phyloP scores from a whole-genome alignment of 306 rosid genomes.

The Hippophae rhamnoides region DNA sequence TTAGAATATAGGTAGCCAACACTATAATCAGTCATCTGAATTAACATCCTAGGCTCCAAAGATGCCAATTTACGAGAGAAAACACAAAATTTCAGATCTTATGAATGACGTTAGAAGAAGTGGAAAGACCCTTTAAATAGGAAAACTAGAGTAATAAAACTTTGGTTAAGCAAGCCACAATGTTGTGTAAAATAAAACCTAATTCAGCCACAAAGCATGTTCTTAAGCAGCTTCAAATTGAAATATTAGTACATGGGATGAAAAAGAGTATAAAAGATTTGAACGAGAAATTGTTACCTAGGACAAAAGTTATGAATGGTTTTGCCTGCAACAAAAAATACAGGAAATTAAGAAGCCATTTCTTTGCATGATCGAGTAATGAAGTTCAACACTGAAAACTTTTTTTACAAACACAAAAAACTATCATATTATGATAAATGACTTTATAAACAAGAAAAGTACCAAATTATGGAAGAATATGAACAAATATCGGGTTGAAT shows the following conservation, averaged over 20 bases:
- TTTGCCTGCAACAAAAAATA: conserved; percentile 47
- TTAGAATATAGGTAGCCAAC: too few species aligned
- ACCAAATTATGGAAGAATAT: too few species aligned
- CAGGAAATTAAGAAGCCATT: conserved; percentile 17
- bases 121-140: not conserved
- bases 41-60: too few species aligned
- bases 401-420: not conserved
- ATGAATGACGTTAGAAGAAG: too few species aligned
- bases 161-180: too few species aligned
- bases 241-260: not conserved
- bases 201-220: not conserved
- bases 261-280: not conserved
- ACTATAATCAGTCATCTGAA: too few species aligned
- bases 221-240: not conserved
- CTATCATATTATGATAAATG: too few species aligned
- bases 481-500: too few species aligned
- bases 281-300: conserved; percentile 46
- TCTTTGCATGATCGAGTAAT: conserved; percentile 4
- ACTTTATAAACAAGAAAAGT: too few species aligned
- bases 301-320: conserved; percentile 62
- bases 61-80: too few species aligned
- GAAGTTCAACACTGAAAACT: not conserved
- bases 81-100: too few species aligned
- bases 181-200: not conserved
- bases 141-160: not conserved